A percentile compares a stretch with the other conserved stretches of the same genome.
These are phyloP conservation scores for Corylus heterophylla DNA, from an alignment of 306 rosid species.

Conservation along the genomic window DNA sequence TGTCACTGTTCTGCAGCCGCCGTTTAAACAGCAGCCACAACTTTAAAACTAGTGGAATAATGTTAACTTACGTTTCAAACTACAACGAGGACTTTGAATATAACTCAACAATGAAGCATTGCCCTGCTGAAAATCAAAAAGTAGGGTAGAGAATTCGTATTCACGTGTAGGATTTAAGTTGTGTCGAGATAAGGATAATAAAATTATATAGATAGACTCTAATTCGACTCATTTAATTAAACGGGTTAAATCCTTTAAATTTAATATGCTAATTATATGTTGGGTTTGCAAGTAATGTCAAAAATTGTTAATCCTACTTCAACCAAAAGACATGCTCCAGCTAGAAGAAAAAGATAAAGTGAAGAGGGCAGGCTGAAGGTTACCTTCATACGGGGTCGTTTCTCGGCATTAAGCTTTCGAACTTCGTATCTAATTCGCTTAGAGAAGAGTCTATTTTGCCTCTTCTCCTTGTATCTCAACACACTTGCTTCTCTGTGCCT, in stretches of 20 bases:
- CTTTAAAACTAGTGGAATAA: background rate
- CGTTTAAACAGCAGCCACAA: background rate
- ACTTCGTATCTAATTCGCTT: conserved; percentile 86
- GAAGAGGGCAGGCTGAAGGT: background rate
- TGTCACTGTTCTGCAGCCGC: no score
- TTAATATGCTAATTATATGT: no score
- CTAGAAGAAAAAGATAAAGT: background rate
- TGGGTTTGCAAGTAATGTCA: no score
- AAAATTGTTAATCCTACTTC: no score
- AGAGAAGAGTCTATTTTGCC: conserved; percentile 74
- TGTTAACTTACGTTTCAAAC: no score
- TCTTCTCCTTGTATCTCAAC: conserved; percentile 83
- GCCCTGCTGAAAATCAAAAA: background rate
- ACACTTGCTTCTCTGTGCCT: conserved; percentile 85
- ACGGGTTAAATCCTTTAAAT: no score
- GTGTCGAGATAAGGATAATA: no score
- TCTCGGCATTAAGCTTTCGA: conserved; percentile 88
- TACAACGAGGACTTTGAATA: background rate
- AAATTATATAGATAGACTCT: no score
- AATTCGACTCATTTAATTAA: no score
- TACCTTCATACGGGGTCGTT: conserved; percentile 96
- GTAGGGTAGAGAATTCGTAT: no score
- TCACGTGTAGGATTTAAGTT: no score
- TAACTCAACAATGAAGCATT: background rate
- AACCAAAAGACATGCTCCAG: no score